A percentile compares a stretch with the other conserved stretches of the same genome.
Evolutionary conservation across 352 stramenopile genomes (phyloP).

Genomic region (Phytophthora cactorum): DNA sequence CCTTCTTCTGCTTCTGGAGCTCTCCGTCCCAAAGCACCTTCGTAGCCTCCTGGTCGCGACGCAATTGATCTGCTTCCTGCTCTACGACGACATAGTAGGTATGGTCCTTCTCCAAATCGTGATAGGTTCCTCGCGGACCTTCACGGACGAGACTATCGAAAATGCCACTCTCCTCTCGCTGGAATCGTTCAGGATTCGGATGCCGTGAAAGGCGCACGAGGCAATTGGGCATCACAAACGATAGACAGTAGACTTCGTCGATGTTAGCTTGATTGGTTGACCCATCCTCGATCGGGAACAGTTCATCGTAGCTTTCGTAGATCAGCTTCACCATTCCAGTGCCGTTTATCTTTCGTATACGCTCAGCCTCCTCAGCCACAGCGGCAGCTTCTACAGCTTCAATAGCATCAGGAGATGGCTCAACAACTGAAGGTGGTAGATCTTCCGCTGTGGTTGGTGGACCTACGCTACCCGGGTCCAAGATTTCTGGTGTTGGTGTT

Average conservation of each 20-base stretch:
- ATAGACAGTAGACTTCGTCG: constrained; percentile 89
- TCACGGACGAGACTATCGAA: constrained; percentile 72
- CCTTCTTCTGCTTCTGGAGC: constrained; percentile 40
- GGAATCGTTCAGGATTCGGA: constrained; percentile 57
- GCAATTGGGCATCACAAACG: constrained; percentile 91
- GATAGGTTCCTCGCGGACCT: constrained; percentile 75
- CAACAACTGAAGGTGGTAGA: constrained; percentile 1
- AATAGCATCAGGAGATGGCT: constrained; percentile 5
- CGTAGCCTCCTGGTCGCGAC: constrained; percentile 65
- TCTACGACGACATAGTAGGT: constrained; percentile 89
- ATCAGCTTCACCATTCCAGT: constrained; percentile 79
- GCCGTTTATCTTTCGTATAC: constrained; percentile 47
- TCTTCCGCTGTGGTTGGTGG: background rate
- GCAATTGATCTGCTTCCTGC: constrained; percentile 75
- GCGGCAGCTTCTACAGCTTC: constrained; percentile 4
- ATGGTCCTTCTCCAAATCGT: constrained; percentile 62
- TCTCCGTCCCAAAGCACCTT: constrained; percentile 56
- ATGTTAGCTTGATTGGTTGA: constrained; percentile 77
- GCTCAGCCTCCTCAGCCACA: constrained; percentile 36
- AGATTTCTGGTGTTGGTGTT: constrained; percentile 4
- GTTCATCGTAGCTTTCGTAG: constrained; percentile 90
- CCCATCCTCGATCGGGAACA: constrained; percentile 80
- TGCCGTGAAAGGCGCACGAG: constrained; percentile 71
- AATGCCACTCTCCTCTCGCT: constrained; percentile 50
- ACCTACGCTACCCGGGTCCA: background rate